Percentiles rank a stretch among this genome's conserved stretches.
These are phyloP conservation scores for Baudoinia panamericana DNA, from an alignment of 495 filamentous ascomycete species.

Conservation along the genomic window DNA sequence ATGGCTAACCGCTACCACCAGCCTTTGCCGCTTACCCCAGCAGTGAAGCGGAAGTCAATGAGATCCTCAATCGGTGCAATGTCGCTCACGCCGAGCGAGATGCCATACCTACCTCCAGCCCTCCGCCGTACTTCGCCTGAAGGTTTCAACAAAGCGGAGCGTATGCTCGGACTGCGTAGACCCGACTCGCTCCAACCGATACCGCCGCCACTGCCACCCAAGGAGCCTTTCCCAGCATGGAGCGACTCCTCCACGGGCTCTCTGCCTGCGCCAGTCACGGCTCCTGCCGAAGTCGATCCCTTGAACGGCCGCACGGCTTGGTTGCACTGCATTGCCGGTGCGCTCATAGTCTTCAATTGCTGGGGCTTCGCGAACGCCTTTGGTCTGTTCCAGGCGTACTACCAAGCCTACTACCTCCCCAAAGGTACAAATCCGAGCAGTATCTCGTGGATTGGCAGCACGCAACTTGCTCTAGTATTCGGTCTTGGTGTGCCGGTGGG, in stretches of 20 bases:
- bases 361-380: slow-evolving; percentile 20
- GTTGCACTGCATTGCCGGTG: slow-evolving; percentile 9
- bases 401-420: slow-evolving; percentile 17
- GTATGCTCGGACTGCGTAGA: background rate
- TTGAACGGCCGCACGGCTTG: slow-evolving; percentile 17
- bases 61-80: background rate
- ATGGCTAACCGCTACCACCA: too few species aligned
- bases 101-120: slow-evolving; percentile 3
- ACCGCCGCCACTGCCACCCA: background rate
- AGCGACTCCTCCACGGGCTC: too few species aligned
- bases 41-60: too few species aligned
- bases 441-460: slow-evolving; percentile 28
- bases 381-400: slow-evolving; percentile 28
- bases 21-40: too few species aligned
- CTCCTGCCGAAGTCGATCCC: background rate
- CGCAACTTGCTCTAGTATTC: slow-evolving; percentile 27
- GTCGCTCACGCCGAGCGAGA: background rate
- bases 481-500: slow-evolving; percentile 24
- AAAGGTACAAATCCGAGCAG: slow-evolving; percentile 14
- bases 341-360: slow-evolving; percentile 19
- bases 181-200: too few species aligned
- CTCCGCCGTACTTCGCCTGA: background rate
- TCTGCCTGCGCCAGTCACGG: too few species aligned
- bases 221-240: background rate
- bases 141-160: slow-evolving; percentile 2